Evolutionary conservation across 352 stramenopile species (phyloP), one percentile per base, ranked within the genome.

Genomic region (Globisporangium heterothallicum): DNA sequence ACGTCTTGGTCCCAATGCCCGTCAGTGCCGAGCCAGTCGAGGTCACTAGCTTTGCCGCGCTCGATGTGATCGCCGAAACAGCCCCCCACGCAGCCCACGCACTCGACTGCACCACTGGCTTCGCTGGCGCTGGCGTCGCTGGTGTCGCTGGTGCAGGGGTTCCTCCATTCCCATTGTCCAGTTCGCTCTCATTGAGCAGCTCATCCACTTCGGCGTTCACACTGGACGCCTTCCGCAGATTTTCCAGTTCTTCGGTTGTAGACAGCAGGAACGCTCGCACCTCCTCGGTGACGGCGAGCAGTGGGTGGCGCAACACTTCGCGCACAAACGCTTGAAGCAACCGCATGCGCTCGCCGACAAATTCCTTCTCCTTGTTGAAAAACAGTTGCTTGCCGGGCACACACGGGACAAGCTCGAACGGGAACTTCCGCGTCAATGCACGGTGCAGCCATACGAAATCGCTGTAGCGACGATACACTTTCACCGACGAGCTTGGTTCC

Each of bases 371-470:
- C 36, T 88, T 88, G 67, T 91, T 91, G 55, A 91, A 84, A 27
- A 91, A 86, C 14, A 91, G 42, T 34, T 90, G 79, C 44, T 93
- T 93, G 6, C 66, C 79, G 0, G 82, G 82, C 18, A 93, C 64
- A 16, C 68, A 84, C 19, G 82, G 82, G 12, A 93, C 78, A 27
- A 93, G 61, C 22, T 88, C 70, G 43, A 84, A 86, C 18, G 82
- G 82, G 40, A 85, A 91, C n/a, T 75, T 61, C 36, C 70, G 72
- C 36, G 72, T 64, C 10, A 93, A 53, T 47, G 86, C 74, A 14
- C 69, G 63, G 50, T 90, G 78, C 32, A 93, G 67, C 82, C 82
- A 93, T 44, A 91, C 65, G 73, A 93, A 93, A 61, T 93, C 82
- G 51, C 79, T 91, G 69, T 91, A 93, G 5, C 82, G 79, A 18